phyloP scores from a whole-genome alignment of 2,329 filamentous ascomycete genomes.

The Fusarium nanum region DNA sequence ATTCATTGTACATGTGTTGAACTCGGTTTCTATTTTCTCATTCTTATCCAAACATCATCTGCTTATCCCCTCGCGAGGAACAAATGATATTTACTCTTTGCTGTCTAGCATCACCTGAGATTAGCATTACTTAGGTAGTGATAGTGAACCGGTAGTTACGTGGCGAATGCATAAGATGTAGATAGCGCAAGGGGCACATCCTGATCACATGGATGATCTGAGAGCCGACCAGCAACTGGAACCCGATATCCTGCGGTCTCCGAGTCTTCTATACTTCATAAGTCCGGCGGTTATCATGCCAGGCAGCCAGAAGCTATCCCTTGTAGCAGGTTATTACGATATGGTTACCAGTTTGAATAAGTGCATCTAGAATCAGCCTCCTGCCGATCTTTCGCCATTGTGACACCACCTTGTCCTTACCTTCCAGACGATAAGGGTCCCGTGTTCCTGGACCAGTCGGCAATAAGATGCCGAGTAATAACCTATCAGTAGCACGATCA shows the following conservation, averaged over 20 bases:
- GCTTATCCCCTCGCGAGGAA: no score
- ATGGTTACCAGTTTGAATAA: not conserved
- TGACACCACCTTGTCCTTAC: not conserved
- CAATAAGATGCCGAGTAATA: not conserved
- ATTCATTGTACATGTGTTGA: not conserved
- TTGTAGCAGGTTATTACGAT: not conserved
- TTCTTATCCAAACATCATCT: no score
- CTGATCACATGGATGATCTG: not conserved
- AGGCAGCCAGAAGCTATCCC: no score
- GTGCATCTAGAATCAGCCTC: not conserved
- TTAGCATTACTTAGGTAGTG: no score
- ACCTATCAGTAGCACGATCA: not conserved
- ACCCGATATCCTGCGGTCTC: not conserved
- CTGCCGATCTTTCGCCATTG: not conserved
- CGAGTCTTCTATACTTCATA: accelerated
- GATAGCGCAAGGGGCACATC: not conserved
- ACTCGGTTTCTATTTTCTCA: not conserved
- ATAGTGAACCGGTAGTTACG: not conserved
- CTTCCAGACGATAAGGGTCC: not conserved
- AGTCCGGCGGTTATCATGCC: accelerated
- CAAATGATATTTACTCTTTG: no score
- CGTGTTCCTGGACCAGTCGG: not conserved
- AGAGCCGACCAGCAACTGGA: not conserved
- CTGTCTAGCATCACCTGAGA: no score
- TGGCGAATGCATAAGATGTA: not conserved